These are phyloP conservation scores for Lipomyces sp. DNA, from an alignment of 805 yeast species.

Conservation along the genomic window DNA sequence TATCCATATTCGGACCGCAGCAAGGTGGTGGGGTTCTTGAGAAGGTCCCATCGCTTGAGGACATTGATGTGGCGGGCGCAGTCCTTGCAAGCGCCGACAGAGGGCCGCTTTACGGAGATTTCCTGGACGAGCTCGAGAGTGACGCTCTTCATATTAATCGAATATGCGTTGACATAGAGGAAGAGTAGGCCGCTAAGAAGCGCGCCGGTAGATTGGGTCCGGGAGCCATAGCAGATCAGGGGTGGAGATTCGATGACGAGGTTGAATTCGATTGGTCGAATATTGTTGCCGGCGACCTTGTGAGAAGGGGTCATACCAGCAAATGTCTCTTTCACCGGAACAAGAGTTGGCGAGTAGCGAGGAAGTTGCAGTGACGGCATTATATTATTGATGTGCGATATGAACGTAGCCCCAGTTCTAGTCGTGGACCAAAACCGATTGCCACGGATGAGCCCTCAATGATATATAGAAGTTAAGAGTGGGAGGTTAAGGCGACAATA, in stretches of 20 bases:
- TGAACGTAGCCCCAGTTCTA: no score
- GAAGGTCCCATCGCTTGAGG: slow-evolving; percentile 87
- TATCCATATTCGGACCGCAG: slow-evolving; percentile 76
- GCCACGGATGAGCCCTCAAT: neutral
- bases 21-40: slow-evolving; percentile 62
- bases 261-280: slow-evolving; percentile 53
- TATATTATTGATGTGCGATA: neutral
- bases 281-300: neutral
- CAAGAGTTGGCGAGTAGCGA: slow-evolving; percentile 8
- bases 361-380: slow-evolving; percentile 15
- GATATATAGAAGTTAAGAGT: neutral
- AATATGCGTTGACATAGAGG: slow-evolving; percentile 54
- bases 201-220: slow-evolving; percentile 81
- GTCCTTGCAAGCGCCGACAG: slow-evolving; percentile 59
- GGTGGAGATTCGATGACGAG: slow-evolving; percentile 90
- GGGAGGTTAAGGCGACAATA: neutral
- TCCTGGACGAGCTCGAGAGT: slow-evolving; percentile 74
- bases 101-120: slow-evolving; percentile 68
- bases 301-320: neutral
- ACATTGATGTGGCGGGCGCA: slow-evolving; percentile 63
- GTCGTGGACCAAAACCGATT: neutral
- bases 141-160: slow-evolving; percentile 59
- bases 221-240: slow-evolving; percentile 77
- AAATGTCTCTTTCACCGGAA: slow-evolving; percentile 8
- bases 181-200: slow-evolving; percentile 78